Percentiles rank a stretch among this genome's conserved stretches.
These are phyloP conservation scores for Abortiporus biennis DNA, from an alignment of 1,284 basidiomycete species.

Conservation along the genomic window DNA sequence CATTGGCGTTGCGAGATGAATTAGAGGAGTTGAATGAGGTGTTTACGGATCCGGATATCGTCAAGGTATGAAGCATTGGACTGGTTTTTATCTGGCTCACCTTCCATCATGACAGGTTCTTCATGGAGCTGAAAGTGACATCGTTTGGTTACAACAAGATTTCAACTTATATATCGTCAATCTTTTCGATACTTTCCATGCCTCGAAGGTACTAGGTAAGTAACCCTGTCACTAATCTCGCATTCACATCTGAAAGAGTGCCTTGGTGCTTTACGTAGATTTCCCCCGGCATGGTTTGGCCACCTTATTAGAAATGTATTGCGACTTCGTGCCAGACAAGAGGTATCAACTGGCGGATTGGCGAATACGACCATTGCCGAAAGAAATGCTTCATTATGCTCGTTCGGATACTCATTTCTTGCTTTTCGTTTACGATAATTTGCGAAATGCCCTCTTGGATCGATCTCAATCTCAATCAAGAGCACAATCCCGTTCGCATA, in stretches of 20 bases:
- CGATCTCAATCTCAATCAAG: slow-evolving; percentile 39
- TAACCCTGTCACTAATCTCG: too few relatives aligned
- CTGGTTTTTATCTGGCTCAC: background rate
- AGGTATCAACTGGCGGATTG: slow-evolving; percentile 96
- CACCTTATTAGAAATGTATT: slow-evolving; percentile 84
- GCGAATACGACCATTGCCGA: slow-evolving; percentile 87
- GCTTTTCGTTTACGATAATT: slow-evolving; percentile 87
- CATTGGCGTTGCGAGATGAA: slow-evolving; percentile 73
- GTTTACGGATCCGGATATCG: slow-evolving; percentile 78
- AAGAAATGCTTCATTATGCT: slow-evolving; percentile 90
- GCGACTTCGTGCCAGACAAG: slow-evolving; percentile 91
- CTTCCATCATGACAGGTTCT: slow-evolving; percentile 52
- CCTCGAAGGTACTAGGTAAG: slow-evolving; percentile 78
- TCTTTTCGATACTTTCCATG: slow-evolving; percentile 95
- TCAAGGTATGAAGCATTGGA: slow-evolving; percentile 61
- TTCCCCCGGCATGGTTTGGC: slow-evolving; percentile 83
- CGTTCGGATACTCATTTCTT: slow-evolving; percentile 95
- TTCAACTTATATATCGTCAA: slow-evolving; percentile 93
- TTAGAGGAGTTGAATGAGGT: slow-evolving; percentile 70
- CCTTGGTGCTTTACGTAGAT: slow-evolving; percentile 35
- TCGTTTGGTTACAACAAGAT: slow-evolving; percentile 95
- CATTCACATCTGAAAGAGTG: too few relatives aligned
- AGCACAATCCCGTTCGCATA: slow-evolving; percentile 26
- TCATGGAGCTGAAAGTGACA: slow-evolving; percentile 93
- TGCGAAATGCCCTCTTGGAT: slow-evolving; percentile 83